Conservation (phyloP, 2,329 filamentous ascomycete genomes). For the Apiospora pterosperma region DNA sequence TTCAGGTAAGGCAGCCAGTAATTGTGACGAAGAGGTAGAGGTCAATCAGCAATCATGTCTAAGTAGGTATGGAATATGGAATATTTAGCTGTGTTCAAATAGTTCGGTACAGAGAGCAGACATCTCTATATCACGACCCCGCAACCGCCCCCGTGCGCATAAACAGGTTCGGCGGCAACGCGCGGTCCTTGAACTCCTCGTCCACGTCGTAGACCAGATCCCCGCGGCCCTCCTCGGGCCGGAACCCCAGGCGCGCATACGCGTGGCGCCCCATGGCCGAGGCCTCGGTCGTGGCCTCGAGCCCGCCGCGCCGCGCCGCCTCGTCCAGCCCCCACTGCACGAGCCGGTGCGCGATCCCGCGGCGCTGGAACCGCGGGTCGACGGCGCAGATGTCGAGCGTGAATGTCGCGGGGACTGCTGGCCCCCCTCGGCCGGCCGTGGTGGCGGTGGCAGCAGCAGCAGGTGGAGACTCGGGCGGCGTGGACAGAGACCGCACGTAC, state of each 20-base stretch:
- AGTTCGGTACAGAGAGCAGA: too few relatives aligned
- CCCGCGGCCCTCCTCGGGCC: conserved; percentile 25
- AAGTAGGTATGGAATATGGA: too few relatives aligned
- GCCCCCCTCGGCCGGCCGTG: too few relatives aligned
- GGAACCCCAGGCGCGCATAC: conserved; percentile 44
- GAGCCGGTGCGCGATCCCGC: conserved; percentile 40
- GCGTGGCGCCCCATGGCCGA: conserved; percentile 45
- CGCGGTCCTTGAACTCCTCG: conserved; percentile 33
- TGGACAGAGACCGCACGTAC: conserved; percentile 24
- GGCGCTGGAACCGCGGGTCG: conserved; percentile 49
- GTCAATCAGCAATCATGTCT: too few relatives aligned
- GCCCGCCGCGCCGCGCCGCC: conserved; percentile 33
- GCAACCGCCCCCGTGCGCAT: conserved; percentile 33
- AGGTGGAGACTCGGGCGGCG: too few relatives aligned
- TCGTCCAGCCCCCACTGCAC: conserved; percentile 46
- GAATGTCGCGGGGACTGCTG: conserved; percentile 40
- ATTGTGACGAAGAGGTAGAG: too few relatives aligned
- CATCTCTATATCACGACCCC: too few relatives aligned
- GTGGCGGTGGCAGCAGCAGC: neutral
- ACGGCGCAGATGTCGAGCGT: conserved; percentile 50
- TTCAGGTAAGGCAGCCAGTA: too few relatives aligned
- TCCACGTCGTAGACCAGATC: conserved; percentile 43
- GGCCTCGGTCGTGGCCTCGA: conserved; percentile 43
- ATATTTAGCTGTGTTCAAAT: too few relatives aligned
- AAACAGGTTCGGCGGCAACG: conserved; percentile 42